Conservation (phyloP, 2,329 filamentous ascomycete genomes). For the Ciborinia camelliae region DNA sequence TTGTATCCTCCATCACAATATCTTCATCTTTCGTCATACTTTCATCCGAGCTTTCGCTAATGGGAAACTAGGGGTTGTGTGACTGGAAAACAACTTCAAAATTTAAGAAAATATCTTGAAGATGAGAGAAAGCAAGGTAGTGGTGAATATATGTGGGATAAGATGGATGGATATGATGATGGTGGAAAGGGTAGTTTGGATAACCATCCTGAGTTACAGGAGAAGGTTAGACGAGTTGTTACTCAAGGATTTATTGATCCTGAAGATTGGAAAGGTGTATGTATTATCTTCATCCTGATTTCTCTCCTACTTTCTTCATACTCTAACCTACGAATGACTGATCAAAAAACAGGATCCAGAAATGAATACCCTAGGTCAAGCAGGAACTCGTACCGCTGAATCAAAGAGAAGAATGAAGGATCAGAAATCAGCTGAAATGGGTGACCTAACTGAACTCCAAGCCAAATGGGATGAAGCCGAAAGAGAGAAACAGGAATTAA, state of each 20-base stretch:
- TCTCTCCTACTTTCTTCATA: neutral
- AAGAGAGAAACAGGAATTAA: neutral
- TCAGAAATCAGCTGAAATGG: conserved; percentile 22
- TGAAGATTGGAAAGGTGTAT: conserved; percentile 85
- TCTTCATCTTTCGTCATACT: neutral
- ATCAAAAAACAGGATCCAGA: conserved; percentile 34
- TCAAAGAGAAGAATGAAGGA: conserved; percentile 29
- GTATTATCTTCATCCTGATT: conserved; percentile 37
- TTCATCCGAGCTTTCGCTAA: neutral
- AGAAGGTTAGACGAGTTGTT: conserved; percentile 70
- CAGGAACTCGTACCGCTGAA: conserved; percentile 29
- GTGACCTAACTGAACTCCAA: conserved; percentile 23
- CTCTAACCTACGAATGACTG: neutral
- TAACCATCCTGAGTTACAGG: conserved; percentile 58
- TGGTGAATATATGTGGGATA: conserved; percentile 43
- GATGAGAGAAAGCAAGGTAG: conserved; percentile 45
- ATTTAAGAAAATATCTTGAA: conserved; percentile 56
- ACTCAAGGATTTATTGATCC: conserved; percentile 76
- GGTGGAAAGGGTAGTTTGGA: conserved; percentile 59
- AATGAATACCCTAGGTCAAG: conserved; percentile 37
- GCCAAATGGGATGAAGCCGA: conserved; percentile 20
- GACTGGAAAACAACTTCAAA: conserved; percentile 68
- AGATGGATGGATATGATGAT: conserved; percentile 66
- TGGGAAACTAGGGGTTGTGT: conserved; percentile 70
- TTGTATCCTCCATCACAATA: no score